Evolutionary conservation across 2,329 filamentous ascomycete species (phyloP).

Genomic region (Diplodia corticola): DNA sequence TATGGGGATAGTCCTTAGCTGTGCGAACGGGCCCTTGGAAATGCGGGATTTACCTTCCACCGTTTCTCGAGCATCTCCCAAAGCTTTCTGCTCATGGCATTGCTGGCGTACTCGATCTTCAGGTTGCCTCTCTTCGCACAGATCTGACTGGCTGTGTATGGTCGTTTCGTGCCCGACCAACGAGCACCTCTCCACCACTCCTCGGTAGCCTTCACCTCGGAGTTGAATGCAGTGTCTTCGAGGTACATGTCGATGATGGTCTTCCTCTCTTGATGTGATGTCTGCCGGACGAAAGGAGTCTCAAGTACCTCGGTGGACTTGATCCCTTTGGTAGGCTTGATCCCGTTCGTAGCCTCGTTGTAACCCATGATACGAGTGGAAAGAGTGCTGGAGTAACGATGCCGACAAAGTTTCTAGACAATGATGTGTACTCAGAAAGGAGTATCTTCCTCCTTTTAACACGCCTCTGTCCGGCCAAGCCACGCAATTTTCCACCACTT

Average conservation of each 20-base stretch:
- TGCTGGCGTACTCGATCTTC: conserved; percentile 82
- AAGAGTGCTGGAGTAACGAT: background rate
- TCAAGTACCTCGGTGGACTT: background rate
- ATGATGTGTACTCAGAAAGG: too few species aligned
- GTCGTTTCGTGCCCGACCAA: conserved; percentile 84
- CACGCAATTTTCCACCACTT: too few species aligned
- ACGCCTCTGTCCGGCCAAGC: too few species aligned
- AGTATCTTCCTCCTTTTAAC: too few species aligned
- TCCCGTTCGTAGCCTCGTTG: background rate
- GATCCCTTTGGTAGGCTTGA: background rate
- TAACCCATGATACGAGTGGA: background rate
- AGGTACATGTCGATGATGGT: background rate
- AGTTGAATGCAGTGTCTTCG: background rate
- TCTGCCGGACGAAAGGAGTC: background rate
- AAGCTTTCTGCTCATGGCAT: conserved; percentile 81
- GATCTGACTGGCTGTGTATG: conserved; percentile 90
- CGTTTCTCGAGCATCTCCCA: conserved; percentile 80
- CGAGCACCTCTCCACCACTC: conserved; percentile 83
- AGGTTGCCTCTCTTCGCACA: conserved; percentile 85
- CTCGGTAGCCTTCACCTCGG: conserved; percentile 78
- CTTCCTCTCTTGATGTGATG: background rate
- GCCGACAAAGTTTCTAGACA: too few species aligned
- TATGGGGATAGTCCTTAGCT: conserved; percentile 37
- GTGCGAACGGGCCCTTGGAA: background rate
- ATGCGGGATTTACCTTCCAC: conserved; percentile 61